Percentiles rank a stretch among this genome's conserved stretches.
These are phyloP conservation scores for Artomyces pyxidatus DNA, from an alignment of 768 basidiomycete species.

Conservation along the genomic window DNA sequence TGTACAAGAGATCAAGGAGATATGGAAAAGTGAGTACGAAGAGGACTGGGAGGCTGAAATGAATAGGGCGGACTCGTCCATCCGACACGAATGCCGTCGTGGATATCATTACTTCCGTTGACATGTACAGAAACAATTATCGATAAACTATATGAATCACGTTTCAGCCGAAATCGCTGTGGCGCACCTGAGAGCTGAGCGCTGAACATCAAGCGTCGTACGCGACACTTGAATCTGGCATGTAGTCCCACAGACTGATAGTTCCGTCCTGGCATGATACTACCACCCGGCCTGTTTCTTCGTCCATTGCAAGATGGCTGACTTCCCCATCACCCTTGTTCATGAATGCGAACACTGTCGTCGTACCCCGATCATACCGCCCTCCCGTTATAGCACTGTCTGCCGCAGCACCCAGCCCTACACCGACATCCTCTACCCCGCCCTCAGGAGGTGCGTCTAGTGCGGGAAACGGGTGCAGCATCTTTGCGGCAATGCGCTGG, in stretches of 20 bases:
- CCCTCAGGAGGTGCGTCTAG: background rate
- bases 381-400: conserved; percentile 13
- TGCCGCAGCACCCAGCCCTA: background rate
- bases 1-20: background rate
- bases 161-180: no score
- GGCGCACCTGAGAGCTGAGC: no score
- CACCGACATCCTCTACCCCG: background rate
- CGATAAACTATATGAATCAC: no score
- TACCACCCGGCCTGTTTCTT: conserved; percentile 30
- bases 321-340: conserved; percentile 42
- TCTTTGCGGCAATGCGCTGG: conserved; percentile 49
- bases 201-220: no score
- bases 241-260: conserved; percentile 45
- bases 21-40: background rate
- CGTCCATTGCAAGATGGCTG: conserved; percentile 33
- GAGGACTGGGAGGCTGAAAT: no score
- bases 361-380: conserved; percentile 24
- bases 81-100: no score
- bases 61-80: no score
- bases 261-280: conserved; percentile 32
- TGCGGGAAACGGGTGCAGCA: conserved; percentile 17
- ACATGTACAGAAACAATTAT: no score
- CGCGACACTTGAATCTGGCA: no score
- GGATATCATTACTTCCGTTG: no score
- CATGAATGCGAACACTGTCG: conserved; percentile 37